Base-by-base conservation (phyloP, 2,329 filamentous ascomycete species). In the Arthrobotrys iridis region DNA sequence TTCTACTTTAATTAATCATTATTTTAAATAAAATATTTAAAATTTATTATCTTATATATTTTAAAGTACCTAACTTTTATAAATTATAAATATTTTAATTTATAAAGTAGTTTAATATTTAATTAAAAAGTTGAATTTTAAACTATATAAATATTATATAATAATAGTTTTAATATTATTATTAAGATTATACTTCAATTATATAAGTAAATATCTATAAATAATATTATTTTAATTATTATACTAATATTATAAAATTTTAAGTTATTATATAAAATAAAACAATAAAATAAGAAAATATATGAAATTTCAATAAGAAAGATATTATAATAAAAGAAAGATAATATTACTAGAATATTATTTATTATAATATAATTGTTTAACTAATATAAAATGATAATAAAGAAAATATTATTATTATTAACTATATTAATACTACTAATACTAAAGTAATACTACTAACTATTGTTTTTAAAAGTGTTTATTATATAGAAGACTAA, bases 401-500 rank as follows among this genome's bases (percentile, higher is more conserved):
- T n/a, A n/a, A n/a, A n/a, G n/a, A n/a, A n/a, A n/a, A n/a, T n/a
- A n/a, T n/a, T n/a, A n/a, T n/a, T n/a, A n/a, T n/a, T n/a, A n/a
- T n/a, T n/a, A n/a, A n/a, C n/a, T n/a, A n/a, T n/a, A n/a, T n/a
- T n/a, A n/a, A n/a, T n/a, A 22, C 24, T 58, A 33, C 8, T 26
- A 26, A 8, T 11, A 11, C n/a, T 26, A 58, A 20, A 26, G 10
- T 58, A 26, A 26, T 58, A 26, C 11, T 26, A 26, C 24, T 33
- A 26, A 58, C 6, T 35, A 18, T 24, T 35, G 15, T 20, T 65
- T 57, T n/a, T n/a, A n/a, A n/a, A n/a, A n/a, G n/a, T n/a, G n/a
- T n/a, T n/a, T n/a, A 26, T 57, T 57, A 65, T 64, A 10, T 64
- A 28, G 30, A 55, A 37, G 35, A 45, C n/a, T n/a, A n/a, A n/a